Evolutionary conservation across 305 asterid genomes (phyloP).

Genomic region (Plantago lanceolata): DNA sequence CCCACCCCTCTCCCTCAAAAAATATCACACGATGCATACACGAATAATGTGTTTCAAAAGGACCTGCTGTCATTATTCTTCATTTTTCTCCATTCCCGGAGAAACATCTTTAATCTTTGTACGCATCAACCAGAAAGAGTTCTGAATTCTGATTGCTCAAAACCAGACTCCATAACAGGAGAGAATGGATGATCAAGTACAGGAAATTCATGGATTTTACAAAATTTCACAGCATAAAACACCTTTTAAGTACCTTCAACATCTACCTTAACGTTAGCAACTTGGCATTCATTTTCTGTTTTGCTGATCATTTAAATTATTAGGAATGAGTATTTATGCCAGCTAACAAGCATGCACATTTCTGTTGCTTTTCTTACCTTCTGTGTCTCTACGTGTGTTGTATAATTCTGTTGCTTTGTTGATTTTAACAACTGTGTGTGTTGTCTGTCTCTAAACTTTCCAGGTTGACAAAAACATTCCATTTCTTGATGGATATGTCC

Average conservation of each 20-base stretch:
- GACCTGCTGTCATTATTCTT: not conserved
- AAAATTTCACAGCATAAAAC: no score
- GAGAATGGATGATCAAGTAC: no score
- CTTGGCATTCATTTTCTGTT: no score
- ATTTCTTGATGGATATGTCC: constrained; percentile 67
- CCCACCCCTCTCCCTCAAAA: no score
- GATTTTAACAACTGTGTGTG: not conserved
- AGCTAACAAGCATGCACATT: not conserved
- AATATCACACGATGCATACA: not conserved
- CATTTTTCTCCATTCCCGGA: not conserved
- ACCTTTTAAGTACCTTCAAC: no score
- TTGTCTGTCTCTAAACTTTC: constrained; percentile 4
- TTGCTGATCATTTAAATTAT: no score
- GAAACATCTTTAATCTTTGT: not conserved
- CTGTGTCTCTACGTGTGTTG: not conserved
- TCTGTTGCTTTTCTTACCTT: constrained; percentile 1
- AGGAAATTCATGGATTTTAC: no score
- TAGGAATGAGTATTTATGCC: not conserved
- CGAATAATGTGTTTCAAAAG: no score
- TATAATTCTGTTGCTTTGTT: not conserved
- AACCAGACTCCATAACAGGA: no score
- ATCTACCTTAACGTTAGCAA: no score
- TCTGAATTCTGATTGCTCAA: no score
- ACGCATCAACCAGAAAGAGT: not conserved
- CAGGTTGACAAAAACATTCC: constrained; percentile 82